These are phyloP conservation scores for Euclidium syriacum DNA, from an alignment of 345 rosid genomes.

Conservation along the genomic window DNA sequence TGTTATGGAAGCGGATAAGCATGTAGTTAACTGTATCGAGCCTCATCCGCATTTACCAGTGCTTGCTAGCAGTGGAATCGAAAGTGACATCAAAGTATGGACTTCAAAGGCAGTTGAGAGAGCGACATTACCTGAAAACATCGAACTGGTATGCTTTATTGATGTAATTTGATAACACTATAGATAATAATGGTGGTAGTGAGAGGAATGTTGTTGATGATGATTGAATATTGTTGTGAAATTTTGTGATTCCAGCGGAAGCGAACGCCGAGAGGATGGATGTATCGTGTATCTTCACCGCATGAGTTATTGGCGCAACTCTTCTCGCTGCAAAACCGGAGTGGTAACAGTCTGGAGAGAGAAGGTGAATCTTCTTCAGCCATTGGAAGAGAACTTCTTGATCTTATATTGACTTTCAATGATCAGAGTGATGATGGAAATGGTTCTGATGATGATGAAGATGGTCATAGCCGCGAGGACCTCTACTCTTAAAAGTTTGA, in stretches of 20 bases:
- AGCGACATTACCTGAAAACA: constrained; percentile 59
- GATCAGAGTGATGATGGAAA: constrained; percentile 32
- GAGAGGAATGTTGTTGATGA: constrained; percentile 21
- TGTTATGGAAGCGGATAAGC: constrained; percentile 71
- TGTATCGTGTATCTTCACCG: constrained; percentile 37
- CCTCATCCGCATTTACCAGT: constrained; percentile 68
- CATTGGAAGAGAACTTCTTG: constrained; percentile 39
- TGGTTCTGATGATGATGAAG: constrained; percentile 38
- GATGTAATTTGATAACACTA: not conserved
- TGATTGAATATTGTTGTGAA: constrained; percentile 35
- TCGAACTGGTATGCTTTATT: constrained; percentile 54
- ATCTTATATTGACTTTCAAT: constrained; percentile 43
- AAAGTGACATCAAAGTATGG: constrained; percentile 82
- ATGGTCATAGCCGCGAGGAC: constrained; percentile 39
- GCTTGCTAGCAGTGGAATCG: constrained; percentile 89
- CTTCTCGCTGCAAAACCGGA: constrained; percentile 40
- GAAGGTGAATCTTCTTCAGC: constrained; percentile 39
- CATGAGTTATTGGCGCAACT: constrained; percentile 50
- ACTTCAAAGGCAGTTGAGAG: constrained; percentile 62
- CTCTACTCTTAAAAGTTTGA: constrained; percentile 35
- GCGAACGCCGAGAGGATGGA: constrained; percentile 53
- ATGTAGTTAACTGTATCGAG: constrained; percentile 78
- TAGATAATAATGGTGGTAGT: constrained; percentile 14
- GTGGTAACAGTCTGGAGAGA: constrained; percentile 27
- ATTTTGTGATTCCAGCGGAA: constrained; percentile 57